Percentiles rank a stretch among this genome's conserved stretches.
phyloP scores from a whole-genome alignment of 805 yeast species.

The Komagataella populi region DNA sequence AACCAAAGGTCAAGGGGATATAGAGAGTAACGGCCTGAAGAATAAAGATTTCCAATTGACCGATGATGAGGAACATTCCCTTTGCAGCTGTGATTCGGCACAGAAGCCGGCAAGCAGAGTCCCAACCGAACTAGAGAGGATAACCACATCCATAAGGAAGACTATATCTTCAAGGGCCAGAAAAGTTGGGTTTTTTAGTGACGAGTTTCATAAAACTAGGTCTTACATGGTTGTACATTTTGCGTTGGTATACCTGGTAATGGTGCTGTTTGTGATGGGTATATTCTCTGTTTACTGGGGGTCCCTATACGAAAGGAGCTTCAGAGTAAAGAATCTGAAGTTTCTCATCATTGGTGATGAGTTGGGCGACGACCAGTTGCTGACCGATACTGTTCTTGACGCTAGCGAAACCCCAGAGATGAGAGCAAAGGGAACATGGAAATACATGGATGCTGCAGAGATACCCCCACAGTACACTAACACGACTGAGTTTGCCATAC shows the following conservation, averaged over 20 bases:
- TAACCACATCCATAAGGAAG: neutral
- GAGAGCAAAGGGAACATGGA: neutral
- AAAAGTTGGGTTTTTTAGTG: constrained; percentile 2
- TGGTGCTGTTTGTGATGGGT: constrained; percentile 23
- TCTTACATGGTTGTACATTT: neutral
- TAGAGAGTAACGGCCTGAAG: neutral
- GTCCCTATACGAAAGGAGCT: constrained; percentile 19
- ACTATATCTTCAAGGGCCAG: constrained; percentile 1
- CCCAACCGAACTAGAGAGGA: neutral
- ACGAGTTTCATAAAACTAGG: constrained; percentile 1
- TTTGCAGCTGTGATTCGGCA: neutral
- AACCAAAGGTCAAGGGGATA: neutral
- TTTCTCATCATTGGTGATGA: constrained; percentile 27
- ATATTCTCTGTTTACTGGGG: constrained; percentile 38
- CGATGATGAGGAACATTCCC: neutral
- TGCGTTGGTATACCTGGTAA: constrained; percentile 5
- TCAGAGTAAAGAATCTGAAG: constrained; percentile 19
- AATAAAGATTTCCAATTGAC: neutral
- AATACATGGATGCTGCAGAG: neutral
- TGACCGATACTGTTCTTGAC: neutral
- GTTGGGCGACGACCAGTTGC: neutral
- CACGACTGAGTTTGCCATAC: constrained; percentile 3
- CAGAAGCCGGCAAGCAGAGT: neutral
- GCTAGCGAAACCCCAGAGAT: neutral
- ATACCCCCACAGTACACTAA: neutral